These are phyloP conservation scores for Botrytis deweyae DNA, from an alignment of 2,329 filamentous ascomycete genomes.

Conservation along the genomic window DNA sequence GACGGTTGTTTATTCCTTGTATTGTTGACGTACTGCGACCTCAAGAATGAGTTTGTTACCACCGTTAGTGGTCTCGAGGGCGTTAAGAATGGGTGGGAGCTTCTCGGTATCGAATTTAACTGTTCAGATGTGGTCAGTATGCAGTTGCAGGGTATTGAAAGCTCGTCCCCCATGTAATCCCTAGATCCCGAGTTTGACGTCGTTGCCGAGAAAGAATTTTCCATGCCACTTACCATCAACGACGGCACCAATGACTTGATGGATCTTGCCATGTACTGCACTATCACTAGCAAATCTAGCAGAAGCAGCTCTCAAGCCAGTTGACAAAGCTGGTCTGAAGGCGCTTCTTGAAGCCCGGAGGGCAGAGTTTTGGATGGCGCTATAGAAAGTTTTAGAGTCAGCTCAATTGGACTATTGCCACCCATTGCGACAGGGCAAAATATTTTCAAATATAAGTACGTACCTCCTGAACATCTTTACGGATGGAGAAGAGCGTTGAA, in stretches of 20 bases:
- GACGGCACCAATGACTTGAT: constrained; percentile 96
- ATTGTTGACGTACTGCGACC: constrained; percentile 72
- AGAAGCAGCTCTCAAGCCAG: constrained; percentile 54
- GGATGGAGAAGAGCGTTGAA: constrained; percentile 65
- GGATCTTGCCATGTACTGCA: constrained; percentile 65
- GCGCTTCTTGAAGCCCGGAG: constrained; percentile 58
- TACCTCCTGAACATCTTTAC: constrained; percentile 83
- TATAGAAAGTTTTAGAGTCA: constrained; percentile 46
- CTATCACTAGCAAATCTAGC: constrained; percentile 53
- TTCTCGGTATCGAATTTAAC: constrained; percentile 96
- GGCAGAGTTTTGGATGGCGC: constrained; percentile 67
- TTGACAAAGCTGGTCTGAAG: constrained; percentile 56
- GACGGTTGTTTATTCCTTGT: constrained; percentile 25
- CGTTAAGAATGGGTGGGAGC: constrained; percentile 96
- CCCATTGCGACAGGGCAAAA: constrained; percentile 22
- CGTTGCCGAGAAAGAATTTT: constrained; percentile 42
- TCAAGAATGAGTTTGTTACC: constrained; percentile 94
- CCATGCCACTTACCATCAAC: constrained; percentile 76
- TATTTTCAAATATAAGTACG: constrained; percentile 44
- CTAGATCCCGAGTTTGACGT: constrained; percentile 32
- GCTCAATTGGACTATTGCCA: constrained; percentile 47
- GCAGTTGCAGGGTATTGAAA: constrained; percentile 23
- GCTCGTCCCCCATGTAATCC: constrained; percentile 21
- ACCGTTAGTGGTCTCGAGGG: constrained; percentile 86
- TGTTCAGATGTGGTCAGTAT: constrained; percentile 47